Evolutionary conservation across 2,329 filamentous ascomycete species (phyloP).

Genomic region (Colletotrichum shisoi): DNA sequence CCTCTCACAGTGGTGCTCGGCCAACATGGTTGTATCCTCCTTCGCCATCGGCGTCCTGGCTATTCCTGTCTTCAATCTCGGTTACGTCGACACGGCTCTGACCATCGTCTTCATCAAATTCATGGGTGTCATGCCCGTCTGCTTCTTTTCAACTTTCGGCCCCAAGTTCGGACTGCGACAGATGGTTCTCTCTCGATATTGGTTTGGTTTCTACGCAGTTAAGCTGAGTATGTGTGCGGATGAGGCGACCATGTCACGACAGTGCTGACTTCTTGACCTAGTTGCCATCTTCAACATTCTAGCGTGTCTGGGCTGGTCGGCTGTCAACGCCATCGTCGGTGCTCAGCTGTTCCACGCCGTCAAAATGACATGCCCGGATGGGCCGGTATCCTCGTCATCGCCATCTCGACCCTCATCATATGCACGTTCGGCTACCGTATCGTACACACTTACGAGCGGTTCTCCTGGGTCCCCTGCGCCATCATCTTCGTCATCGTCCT

Average conservation of each 20-base stretch:
- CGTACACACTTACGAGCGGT: conserved; percentile 80
- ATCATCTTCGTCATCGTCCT: conserved; percentile 77
- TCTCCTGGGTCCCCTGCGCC: conserved; percentile 75
- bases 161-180: conserved; percentile 77
- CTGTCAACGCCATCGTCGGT: conserved; percentile 81
- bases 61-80: conserved; percentile 72
- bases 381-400: conserved; percentile 78
- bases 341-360: conserved; percentile 79
- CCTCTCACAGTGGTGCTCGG: conserved; percentile 67
- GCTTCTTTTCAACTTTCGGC: conserved; percentile 80
- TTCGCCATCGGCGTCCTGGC: conserved; percentile 78
- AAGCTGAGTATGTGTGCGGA: conserved; percentile 65
- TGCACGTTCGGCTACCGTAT: conserved; percentile 79
- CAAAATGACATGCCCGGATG: conserved; percentile 73
- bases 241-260: neutral
- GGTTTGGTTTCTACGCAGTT: conserved; percentile 75
- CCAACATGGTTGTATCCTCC: conserved; percentile 79
- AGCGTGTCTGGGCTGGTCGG: conserved; percentile 77
- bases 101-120: conserved; percentile 79
- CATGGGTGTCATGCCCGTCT: conserved; percentile 74
- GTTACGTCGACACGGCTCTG: conserved; percentile 76
- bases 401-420: conserved; percentile 73
- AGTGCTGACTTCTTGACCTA: conserved; percentile 41
- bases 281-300: conserved; percentile 76
- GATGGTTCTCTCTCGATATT: conserved; percentile 82